Evolutionary conservation across 2,329 filamentous ascomycete genomes (phyloP), one percentile per base, ranked within the genome.

Genomic region (Ascochyta fabae): DNA sequence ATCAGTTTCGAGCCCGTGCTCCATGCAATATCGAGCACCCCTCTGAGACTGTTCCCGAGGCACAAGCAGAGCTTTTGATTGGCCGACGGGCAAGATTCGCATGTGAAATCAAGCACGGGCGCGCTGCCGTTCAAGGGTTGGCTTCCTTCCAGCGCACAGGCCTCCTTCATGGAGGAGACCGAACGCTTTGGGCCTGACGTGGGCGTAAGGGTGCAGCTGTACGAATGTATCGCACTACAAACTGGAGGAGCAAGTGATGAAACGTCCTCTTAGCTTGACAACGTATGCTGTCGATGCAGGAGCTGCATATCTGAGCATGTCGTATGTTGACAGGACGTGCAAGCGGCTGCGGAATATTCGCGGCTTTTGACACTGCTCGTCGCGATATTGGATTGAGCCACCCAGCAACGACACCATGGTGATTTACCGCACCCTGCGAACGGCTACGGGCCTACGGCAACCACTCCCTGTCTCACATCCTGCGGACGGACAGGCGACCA

Each of bases 401-500:
- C 10, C 23, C 19, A 38, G 19, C 19, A 43, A 23, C 36, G 31
- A 39, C 31, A 49, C 16, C 42, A 40, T 27, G 35, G 22, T 16
- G 27, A 13, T 41, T 29, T 9, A 29, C 39, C 9, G 22, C 34
- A 41, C 46, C 46, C 46, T 55, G 52, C 52, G 27, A 12, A 41
- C 27, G 27, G 27, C 19, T 19, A 19, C 19, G 19, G 19, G 2
- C 19, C 27, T 29, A 51, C 36, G 46, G 42, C 36, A 47, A 24
- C 36, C 31, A 36, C 47, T 33, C 53, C 53, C 53, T 56, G 53
- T 56, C 53, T 56, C 53, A 39, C 53, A 56, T 56, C 53, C 50
- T 51, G 29, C 47, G 42, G 41, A 50, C 47, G 47, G 47, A 29
- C 41, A 36, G 12, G 41, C 36, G 23, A 23, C 27, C 29, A 55